phyloP scores from a whole-genome alignment of 208 protist species.

The Trichomonas vaginalis region DNA sequence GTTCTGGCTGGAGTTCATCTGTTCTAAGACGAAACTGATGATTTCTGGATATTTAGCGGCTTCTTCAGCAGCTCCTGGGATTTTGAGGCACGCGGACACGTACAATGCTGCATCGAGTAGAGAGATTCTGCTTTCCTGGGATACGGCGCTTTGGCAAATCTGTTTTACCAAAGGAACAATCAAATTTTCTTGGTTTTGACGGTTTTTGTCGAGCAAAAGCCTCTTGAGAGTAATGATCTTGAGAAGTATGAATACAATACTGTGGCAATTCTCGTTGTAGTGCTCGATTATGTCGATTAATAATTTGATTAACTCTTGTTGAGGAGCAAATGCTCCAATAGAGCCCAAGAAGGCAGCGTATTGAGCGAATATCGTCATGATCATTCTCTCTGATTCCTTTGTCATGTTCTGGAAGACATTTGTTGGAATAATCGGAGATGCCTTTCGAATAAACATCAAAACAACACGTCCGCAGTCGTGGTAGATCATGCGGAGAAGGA shows the following conservation, averaged over 20 bases:
- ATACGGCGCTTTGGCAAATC: background rate
- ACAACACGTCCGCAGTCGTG: background rate
- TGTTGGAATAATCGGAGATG: background rate
- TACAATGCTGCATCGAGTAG: background rate
- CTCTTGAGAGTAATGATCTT: background rate
- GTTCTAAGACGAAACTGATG: background rate
- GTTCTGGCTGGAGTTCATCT: background rate
- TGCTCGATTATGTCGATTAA: background rate
- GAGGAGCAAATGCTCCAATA: background rate
- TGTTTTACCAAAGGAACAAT: background rate
- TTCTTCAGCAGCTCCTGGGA: background rate
- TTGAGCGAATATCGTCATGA: background rate
- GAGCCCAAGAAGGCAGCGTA: background rate
- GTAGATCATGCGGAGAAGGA: background rate
- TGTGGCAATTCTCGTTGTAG: background rate
- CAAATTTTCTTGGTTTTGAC: background rate
- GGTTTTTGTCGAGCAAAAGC: background rate
- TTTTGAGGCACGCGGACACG: background rate
- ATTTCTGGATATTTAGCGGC: background rate
- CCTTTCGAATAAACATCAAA: background rate
- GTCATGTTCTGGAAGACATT: background rate
- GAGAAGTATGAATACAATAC: background rate
- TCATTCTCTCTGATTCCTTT: background rate
- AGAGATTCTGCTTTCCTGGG: background rate
- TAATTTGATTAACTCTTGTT: background rate